A percentile compares a stretch with the other conserved stretches of the same genome.
phyloP scores from a whole-genome alignment of 176 grass and related monocot species.

The Otatea glauca region DNA sequence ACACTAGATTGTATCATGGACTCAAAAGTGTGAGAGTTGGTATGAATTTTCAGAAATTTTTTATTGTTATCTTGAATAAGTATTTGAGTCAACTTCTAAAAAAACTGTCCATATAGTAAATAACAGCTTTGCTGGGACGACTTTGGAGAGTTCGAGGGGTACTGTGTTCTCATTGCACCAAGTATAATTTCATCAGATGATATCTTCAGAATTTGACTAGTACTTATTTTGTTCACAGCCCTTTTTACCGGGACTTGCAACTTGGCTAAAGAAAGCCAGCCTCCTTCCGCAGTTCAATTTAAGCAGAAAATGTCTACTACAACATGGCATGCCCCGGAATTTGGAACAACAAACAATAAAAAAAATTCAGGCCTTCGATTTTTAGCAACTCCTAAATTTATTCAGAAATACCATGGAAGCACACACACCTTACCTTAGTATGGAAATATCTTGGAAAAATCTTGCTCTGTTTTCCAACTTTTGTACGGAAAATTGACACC shows the following conservation, averaged over 20 bases:
- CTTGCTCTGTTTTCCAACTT: neutral
- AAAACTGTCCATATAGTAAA: neutral
- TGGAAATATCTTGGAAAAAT: conserved; percentile 22
- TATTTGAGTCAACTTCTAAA: neutral
- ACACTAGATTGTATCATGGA: neutral
- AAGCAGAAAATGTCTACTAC: neutral
- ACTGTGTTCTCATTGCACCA: neutral
- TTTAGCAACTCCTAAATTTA: neutral
- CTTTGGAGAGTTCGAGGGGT: neutral
- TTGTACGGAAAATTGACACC: neutral
- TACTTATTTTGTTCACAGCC: conserved; percentile 20
- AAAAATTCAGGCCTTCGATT: neutral
- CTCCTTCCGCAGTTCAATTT: neutral
- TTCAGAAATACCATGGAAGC: conserved; percentile 6
- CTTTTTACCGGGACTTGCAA: conserved; percentile 38
- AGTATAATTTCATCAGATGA: neutral
- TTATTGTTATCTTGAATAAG: neutral
- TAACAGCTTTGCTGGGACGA: neutral
- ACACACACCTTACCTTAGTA: neutral
- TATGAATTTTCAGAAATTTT: neutral
- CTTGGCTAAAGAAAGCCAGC: conserved; percentile 6
- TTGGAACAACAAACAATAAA: neutral
- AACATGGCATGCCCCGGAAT: neutral
- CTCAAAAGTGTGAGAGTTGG: neutral
- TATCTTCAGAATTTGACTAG: conserved; percentile 16